Base-by-base conservation (phyloP, 306 rosid genomes). In the Fragaria iinumae region DNA sequence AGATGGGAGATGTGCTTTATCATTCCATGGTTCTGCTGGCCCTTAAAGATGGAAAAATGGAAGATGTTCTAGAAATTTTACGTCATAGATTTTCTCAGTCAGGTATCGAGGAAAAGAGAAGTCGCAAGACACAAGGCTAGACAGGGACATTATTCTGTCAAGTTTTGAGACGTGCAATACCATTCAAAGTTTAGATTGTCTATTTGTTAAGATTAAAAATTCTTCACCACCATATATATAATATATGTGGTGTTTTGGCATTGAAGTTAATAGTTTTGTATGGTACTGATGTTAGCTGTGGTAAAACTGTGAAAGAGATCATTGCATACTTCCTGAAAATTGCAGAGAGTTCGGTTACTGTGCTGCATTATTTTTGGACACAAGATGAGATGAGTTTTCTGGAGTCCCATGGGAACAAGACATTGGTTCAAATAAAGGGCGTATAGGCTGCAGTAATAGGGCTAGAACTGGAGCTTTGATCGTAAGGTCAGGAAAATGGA, bases 1-100 rank as follows among this genome's bases (percentile, higher is more conserved):
- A 92, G 87, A 88, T 89, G 90, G 98, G 89, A 34, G 96, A 95
- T 80, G 90, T 95, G 73, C 83, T 90, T 62, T 95, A 92, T 47
- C 98, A 95, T 73, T 81, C 90, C 71, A 88, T 95, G 93, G 97
- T 90, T 84, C 77, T 90, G 49, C 72, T 92, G 73, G 91, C 92
- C 38, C 49, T 72, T 14, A 84, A 87, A 83, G 96, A 80, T 75
- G 98, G 88, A 62, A 87, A 89, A 63, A 76, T 95, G 56, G 96
- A 95, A 93, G 96, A 92, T 73, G 97, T 95, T 79, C 55, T 95
- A 75, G 87, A 87, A 79, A 84, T 87, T 79, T 86, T 93, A 50
- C 86, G 94, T 5, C 82, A 74, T 75, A 88, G 97, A 76, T 90
- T 93, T 84, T 90, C 97, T 43, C 91, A 91, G 84, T 90, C 92